Evolutionary conservation across 768 basidiomycete genomes (phyloP), one percentile per base, ranked within the genome.

Genomic region (Tylopilus sp.): DNA sequence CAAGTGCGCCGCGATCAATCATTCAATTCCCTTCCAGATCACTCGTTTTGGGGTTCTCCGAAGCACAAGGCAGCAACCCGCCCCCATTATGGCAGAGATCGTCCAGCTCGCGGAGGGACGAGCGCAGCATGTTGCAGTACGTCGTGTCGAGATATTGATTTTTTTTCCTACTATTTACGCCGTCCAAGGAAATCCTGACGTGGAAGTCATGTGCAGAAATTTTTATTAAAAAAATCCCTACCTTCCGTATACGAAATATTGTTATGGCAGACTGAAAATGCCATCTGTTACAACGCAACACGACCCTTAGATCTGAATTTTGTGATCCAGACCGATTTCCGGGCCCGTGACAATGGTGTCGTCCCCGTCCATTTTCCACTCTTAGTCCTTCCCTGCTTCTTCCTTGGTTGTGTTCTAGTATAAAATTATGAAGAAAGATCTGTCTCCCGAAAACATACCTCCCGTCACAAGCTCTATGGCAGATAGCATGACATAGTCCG

Each of bases 291-390:
- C 67, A 67, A 73, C 71, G 73, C 79, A 79, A 75, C 74, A 68
- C 75, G 81, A 83, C 81, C 81, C 81, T 82, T 81, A 83, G 81
- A 82, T 83, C 79, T 82, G 78, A 79, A 79, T 74, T 79, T 77
- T 73, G 75, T 76, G 77, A 79, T 78, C 80, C 74, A 69, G 66
- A 53, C 69, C 70, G 68, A 69, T 68, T 67, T 69, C 67, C 68
- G 67, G 68, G 71, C 61, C 68, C 71, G 69, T 69, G 57, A 69
- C 69, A 70, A 72, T 70, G 71, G 70, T 67, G 60, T 62, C 60
- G 56, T 65, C 66, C 52, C 64, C 67, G 69, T 70, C 68, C 68
- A 69, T 69, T 69, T 72, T 69, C 67, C 66, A 60, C 68, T 66
- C 67, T 69, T 62, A n/a, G 48, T 57, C 62, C 60, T 60, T 71